These are phyloP conservation scores for Haberlea rhodopensis DNA, from an alignment of 257 asterid genomes.

Conservation along the genomic window DNA sequence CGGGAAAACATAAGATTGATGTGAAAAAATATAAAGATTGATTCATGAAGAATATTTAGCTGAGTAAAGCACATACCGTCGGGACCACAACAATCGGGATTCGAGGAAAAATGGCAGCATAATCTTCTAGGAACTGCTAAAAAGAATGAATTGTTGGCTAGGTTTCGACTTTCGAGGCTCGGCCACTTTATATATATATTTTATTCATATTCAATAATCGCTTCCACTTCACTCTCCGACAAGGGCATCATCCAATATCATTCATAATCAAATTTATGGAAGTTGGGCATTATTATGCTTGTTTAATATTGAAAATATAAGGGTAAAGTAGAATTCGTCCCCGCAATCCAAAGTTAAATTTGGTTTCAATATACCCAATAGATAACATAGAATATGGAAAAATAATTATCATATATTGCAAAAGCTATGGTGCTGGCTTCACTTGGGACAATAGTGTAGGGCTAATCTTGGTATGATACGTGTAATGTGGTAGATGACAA, in stretches of 20 bases:
- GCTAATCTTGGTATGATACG: not conserved
- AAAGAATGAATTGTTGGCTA: no score
- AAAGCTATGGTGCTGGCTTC: conserved; percentile 26
- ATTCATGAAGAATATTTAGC: not conserved
- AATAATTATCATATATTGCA: not conserved
- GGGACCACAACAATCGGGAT: not conserved
- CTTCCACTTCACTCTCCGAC: not conserved
- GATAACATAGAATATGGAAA: no score
- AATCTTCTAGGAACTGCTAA: not conserved
- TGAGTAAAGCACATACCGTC: not conserved
- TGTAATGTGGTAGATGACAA: not conserved
- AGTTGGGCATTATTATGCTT: no score
- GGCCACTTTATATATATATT: not conserved
- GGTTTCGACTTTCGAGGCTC: not conserved
- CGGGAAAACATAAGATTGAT: no score
- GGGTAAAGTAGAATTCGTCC: no score
- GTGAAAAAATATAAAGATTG: no score
- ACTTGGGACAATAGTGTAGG: conserved; percentile 23
- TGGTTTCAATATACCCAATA: no score
- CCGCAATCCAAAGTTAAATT: no score
- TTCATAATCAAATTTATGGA: not conserved
- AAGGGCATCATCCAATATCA: not conserved
- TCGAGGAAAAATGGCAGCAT: not conserved
- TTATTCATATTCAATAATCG: not conserved
- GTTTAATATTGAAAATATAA: no score